Base-by-base conservation (phyloP, 306 rosid species). In the Ammopiptanthus mongolicus region DNA sequence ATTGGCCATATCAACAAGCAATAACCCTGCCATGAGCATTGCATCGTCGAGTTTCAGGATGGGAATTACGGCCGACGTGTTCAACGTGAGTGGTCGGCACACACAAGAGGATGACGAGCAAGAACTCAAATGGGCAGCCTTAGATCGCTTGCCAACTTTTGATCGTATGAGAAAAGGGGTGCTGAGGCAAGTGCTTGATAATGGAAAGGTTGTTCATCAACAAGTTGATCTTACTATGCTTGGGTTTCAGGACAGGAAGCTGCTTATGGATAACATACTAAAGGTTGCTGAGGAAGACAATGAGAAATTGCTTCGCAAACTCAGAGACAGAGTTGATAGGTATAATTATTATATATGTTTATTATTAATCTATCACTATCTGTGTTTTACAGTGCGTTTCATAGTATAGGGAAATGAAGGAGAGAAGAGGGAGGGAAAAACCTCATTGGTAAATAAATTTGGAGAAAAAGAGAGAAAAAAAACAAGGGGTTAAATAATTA, bases 91-190 rank as follows among this genome's bases (percentile, higher is more conserved):
- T 3, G 78, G 69, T 18, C 12, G 80, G 41, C 72, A 50, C 23
- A 46, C 42, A 0, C 86, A 82, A 23, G 71, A 46, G 15, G 84
- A 88, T 18, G 90, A 87, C 4, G 92, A 87, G 47, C 84, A 86
- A 44, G 88, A 86, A 75, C 80, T 91, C 60, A 77, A 46, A 63
- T 91, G 97, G 97, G 94, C 92, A 3, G 94, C 91, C 7, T 75
- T 91, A 2, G 88, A 91, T 28, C 74, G 92, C 47, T 69, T 91
- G 33, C 94, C 97, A 0, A 91, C 94, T 1, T 75, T 73, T 22
- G 89, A 91, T 15, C 76, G 97, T 46, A 57, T 89, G 72, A 71
- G 91, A 39, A 85, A 78, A 22, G 94, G 94, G 59, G 71, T 91
- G 80, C 14, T 91, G 6, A 78, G 33, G 9, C 84, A 80, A 29